Evolutionary conservation across 345 rosid species (phyloP).

Genomic region (Hibiscus tridactylites): DNA sequence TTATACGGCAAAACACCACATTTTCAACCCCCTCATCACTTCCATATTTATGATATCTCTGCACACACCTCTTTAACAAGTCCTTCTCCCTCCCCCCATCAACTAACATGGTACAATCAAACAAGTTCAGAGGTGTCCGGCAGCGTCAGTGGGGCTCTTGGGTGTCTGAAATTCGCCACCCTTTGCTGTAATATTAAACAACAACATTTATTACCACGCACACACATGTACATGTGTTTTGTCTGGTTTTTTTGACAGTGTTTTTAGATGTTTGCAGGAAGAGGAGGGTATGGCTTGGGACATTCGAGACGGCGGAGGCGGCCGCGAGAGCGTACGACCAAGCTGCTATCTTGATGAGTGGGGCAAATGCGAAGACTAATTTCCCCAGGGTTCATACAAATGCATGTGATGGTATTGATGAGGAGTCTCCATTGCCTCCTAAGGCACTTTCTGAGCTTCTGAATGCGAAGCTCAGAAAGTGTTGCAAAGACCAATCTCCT

Average conservation of each 20-base stretch:
- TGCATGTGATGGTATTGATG: not conserved
- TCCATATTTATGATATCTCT: conserved; percentile 9
- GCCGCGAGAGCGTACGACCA: conserved; percentile 71
- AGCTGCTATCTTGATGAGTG: conserved; percentile 65
- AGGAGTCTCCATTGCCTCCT: conserved; percentile 21
- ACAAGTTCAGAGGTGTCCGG: conserved; percentile 79
- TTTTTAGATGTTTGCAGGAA: conserved; percentile 31
- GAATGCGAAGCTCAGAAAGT: conserved; percentile 46
- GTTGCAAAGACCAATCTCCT: conserved; percentile 48
- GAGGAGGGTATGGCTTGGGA: conserved; percentile 77
- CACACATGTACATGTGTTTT: not conserved
- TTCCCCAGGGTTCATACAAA: conserved; percentile 30
- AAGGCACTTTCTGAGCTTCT: conserved; percentile 44
- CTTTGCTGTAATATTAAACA: conserved; percentile 38
- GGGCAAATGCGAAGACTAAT: conserved; percentile 65
- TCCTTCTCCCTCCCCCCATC: conserved; percentile 7
- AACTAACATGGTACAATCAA: conserved; percentile 48
- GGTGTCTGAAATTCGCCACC: conserved; percentile 83
- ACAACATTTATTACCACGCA: not conserved
- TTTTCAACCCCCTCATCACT: not conserved
- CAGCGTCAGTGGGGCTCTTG: conserved; percentile 95
- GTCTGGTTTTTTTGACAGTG: not conserved
- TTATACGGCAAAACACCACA: not conserved
- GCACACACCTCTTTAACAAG: not conserved
- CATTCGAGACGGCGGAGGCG: conserved; percentile 69